Conservation (phyloP, 768 basidiomycete species). For the Clitopilus hobsonii region DNA sequence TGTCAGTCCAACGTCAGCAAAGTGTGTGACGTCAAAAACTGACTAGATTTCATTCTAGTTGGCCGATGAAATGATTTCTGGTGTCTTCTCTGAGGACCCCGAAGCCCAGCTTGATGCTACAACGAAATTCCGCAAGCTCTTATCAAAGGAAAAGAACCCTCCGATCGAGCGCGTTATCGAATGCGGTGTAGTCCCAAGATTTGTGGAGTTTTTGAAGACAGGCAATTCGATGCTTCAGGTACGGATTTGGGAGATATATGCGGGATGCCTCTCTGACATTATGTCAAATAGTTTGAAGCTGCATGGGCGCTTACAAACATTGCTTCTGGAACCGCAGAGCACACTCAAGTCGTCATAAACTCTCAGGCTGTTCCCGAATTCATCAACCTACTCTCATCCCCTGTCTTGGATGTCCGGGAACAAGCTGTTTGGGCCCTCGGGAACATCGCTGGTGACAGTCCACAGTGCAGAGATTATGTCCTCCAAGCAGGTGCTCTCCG, state of each 20-base stretch:
- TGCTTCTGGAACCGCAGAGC: constrained; percentile 95
- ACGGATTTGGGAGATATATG: too few relatives aligned
- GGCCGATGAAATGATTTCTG: constrained; percentile 88
- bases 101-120: constrained; percentile 95
- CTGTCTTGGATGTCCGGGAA: constrained; percentile 94
- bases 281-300: constrained; percentile 74
- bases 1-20: constrained; percentile 36
- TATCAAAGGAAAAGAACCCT: constrained; percentile 99
- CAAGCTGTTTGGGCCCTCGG: constrained; percentile 99
- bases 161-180: constrained; percentile 98
- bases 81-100: constrained; percentile 87
- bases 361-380: constrained; percentile 96
- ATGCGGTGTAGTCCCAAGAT: constrained; percentile 94
- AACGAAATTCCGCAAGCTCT: constrained; percentile 95
- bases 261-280: background rate
- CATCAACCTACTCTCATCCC: constrained; percentile 92
- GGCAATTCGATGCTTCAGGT: constrained; percentile 86
- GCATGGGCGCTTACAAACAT: constrained; percentile 99
- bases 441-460: constrained; percentile 98
- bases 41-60: constrained; percentile 39
- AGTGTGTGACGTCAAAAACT: constrained; percentile 9
- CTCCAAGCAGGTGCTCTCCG: constrained; percentile 89
- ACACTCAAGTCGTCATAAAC: constrained; percentile 96
- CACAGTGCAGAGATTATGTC: constrained; percentile 95
- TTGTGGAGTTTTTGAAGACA: constrained; percentile 87